phyloP scores from a whole-genome alignment of 495 filamentous ascomycete species.

The Daldinia childiae region DNA sequence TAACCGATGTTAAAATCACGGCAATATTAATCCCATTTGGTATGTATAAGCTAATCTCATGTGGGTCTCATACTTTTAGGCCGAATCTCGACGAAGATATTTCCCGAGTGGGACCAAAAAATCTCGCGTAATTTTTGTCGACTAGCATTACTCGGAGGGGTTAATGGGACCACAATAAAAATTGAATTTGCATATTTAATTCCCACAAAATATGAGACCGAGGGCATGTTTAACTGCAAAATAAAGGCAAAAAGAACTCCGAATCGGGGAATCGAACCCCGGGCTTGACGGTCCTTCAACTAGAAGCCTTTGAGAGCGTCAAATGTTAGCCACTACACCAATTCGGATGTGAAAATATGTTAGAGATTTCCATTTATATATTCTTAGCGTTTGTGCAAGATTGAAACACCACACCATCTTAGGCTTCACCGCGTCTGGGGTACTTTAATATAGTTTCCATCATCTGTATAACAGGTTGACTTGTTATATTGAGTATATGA shows the following conservation, averaged over 20 bases:
- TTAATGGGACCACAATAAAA: not conserved
- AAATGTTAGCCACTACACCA: conserved; percentile 52
- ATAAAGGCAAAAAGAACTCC: conserved; percentile 31
- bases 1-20: too few relatives aligned
- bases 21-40: too few relatives aligned
- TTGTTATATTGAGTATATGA: not conserved
- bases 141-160: not conserved
- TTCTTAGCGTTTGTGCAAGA: not conserved
- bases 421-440: too few relatives aligned
- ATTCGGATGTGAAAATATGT: conserved; percentile 40
- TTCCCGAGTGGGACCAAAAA: not conserved
- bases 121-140: not conserved
- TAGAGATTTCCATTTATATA: not conserved
- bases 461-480: not conserved
- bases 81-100: not conserved
- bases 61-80: not conserved
- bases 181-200: not conserved
- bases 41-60: too few relatives aligned
- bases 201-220: not conserved
- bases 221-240: not conserved
- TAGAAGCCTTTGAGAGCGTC: conserved; percentile 43
- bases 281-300: conserved; percentile 37
- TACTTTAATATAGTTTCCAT: not conserved
- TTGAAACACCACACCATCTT: not conserved
- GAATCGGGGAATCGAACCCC: conserved; percentile 52